Base-by-base conservation (phyloP, 805 yeast genomes). In the Wickerhamomyces kurtzmanii region DNA sequence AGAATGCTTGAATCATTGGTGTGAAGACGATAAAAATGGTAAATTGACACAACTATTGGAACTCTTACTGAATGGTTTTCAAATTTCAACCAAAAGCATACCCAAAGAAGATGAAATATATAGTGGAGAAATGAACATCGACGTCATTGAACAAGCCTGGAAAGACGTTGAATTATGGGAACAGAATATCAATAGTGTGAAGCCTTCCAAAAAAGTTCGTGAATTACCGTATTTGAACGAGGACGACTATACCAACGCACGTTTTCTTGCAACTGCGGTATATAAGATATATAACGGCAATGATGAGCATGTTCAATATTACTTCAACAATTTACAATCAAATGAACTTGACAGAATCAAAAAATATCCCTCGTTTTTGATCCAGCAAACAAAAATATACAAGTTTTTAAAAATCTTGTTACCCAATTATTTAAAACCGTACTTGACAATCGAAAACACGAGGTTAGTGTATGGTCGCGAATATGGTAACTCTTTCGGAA, bases 401-500 rank as follows among this genome's bases (percentile, higher is more conserved):
- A 59, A 68, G 45, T 67, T 70, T 37, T 43, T 74, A 20, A 55
- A 47, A 28, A 36, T 64, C 4, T 40, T 61, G 6, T 42, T 65
- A 9, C 66, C 68, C 0, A 40, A 43, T 1, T 35, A 36, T 12
- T 38, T 63, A 17, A 59, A 56, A 20, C 47, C 44, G 1, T 36
- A 43, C 11, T 43, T 75, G 10, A 58, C 63, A 4, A 46, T 65
- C 1, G 48, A 47, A 3, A 35, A 35, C 5, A 47, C 75, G 12
- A 53, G 81, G 25, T 49, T 53, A 11, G 61, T 71, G 3, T 52
- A 71, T 27, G 84, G 83, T 3, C 53, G 65, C 22, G 78, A 75
- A 37, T 65, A 73, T 27, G 76, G 79, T 11, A 76, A 76, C 42
- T 76, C 83, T 1, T 76, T 76, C 48, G 84, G 84, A 2, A 71